Conservation (phyloP, 768 basidiomycete species). For the Hericium rajendrae region DNA sequence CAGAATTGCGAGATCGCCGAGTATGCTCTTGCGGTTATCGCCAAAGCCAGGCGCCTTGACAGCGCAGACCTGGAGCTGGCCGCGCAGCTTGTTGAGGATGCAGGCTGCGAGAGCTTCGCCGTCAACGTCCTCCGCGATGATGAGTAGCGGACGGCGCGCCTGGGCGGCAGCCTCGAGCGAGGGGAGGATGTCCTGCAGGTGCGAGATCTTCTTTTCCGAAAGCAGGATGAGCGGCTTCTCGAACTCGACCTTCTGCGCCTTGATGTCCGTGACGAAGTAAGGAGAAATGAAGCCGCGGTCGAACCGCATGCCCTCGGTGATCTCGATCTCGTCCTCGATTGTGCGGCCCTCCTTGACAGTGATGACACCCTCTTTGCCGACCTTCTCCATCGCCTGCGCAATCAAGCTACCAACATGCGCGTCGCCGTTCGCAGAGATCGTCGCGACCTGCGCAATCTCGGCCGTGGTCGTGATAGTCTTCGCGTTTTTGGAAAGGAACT, state of each 20-base stretch:
- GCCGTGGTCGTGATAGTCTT: conserved; percentile 94
- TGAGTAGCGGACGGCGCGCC: conserved; percentile 81
- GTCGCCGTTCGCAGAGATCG: conserved; percentile 62
- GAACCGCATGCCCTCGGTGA: conserved; percentile 99
- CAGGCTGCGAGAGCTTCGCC: conserved; percentile 97
- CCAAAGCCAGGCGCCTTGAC: conserved; percentile 98
- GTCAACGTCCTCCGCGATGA: conserved; percentile 96
- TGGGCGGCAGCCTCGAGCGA: conserved; percentile 77
- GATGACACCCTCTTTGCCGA: conserved; percentile 99
- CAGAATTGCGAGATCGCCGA: conserved; percentile 94
- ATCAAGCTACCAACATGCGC: conserved; percentile 88
- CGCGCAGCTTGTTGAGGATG: conserved; percentile 98
- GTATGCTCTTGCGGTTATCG: conserved; percentile 97
- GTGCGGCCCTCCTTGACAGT: conserved; percentile 99
- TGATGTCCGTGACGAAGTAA: conserved; percentile 98
- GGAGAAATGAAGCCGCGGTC: conserved; percentile 98
- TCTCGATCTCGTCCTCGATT: conserved; percentile 97
- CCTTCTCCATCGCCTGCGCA: conserved; percentile 98
- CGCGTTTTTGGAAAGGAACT: conserved; percentile 80
- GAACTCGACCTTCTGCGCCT: conserved; percentile 90
- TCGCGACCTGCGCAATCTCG: conserved; percentile 99
- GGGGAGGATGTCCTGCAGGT: conserved; percentile 91
- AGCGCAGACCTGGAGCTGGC: conserved; percentile 88
- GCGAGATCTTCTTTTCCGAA: conserved; percentile 96
- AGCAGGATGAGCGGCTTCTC: conserved; percentile 94